Evolutionary conservation across 2,329 filamentous ascomycete genomes (phyloP), one percentile per base, ranked within the genome.

Genomic region (Fusarium marasasianum): DNA sequence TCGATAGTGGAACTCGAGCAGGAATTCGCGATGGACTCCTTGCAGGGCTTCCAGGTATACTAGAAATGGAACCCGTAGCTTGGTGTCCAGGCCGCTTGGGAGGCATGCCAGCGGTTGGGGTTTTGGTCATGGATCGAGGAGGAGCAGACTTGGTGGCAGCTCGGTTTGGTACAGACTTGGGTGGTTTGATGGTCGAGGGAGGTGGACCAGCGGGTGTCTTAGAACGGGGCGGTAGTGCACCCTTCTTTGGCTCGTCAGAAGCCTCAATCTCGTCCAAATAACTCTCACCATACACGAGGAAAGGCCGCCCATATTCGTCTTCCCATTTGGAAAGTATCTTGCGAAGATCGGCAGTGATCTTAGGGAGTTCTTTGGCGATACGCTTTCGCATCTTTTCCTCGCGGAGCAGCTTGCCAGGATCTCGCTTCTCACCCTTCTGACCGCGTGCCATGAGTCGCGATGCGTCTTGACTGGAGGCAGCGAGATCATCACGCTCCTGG

Each of bases 371-470:
- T 83, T 98, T 99, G 33, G 95, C 90, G 71, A 99, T 98, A 66
- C 95, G 90, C 89, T 99, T 99, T 69, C 96, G 91, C 94, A 98
- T 97, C 88, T 98, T 99, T 85, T 99, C 96, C 81, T 99, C 96
- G 37, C 96, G 90, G 59, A 99, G 87, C 22, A 99, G 88, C 84
- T 98, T 96, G 57, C 95, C 96, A 6, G 96, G 96, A 80, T 99
- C 96, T 72, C 97, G 93, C 83, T 92, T 94, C 85, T 98, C 96
- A 62, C 96, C 96, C 84, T 97, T 98, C 76, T 94, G 92, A 6
- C 95, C 95, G 69, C 96, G 94, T 78, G 91, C 90, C 92, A 98
- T 95, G 37, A 99, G 87, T 50, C 96, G 92, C 12, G 96, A 98
- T 20, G 96, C 95, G 82, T 99, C 97, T 80, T 98, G 95, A 78